Evolutionary conservation across 2,329 filamentous ascomycete genomes (phyloP), one percentile per base, ranked within the genome.

Genomic region (Colletotrichum cereale): DNA sequence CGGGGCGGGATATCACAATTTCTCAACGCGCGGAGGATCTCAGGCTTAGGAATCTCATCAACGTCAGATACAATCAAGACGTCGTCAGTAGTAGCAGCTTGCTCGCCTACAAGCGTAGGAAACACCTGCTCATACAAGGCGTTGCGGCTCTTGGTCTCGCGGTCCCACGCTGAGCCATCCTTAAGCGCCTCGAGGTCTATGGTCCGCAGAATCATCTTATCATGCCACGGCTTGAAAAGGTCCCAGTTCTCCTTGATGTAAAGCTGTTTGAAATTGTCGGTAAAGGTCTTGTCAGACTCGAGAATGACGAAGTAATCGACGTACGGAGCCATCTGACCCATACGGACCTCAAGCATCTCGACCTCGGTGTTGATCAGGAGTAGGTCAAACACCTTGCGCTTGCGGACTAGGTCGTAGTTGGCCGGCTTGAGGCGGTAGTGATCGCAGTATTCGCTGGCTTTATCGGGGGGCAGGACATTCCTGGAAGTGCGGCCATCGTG

Each of bases 241-340:
- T 82, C 78, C 83, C 87, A 86, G 78, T 87, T 87, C 16, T 87
- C 82, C 69, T 82, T 80, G 68, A 91, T 82, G 44, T 83, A 77
- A 16, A 91, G 81, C 1, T 87, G 84, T 79, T 92, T 92, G 11
- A 83, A 79, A 1, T 80, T 80, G 44, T 86, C 86, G 21, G 89
- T 90, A 74, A 91, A 91, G 1, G 89, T 91, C 61, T 81, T 84
- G 24, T 81, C 78, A 0, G 87, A 85, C 80, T 92, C 90, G 62
- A 91, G 84, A 42, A 92, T 84, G 75, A 92, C 83, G 75, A 91
- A 92, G 79, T 90, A 91, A 80, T 92, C 90, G 71, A 92, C 88
- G 52, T 86, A 80, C 48, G 86, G 79, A 67, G 87, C 86, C 21
- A 90, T 84, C 3, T 87, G 87, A 75, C 89, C 84, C 3, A 92